Evolutionary conservation across 179 eudicot species (phyloP), one percentile per base, ranked within the genome.

Genomic region (Dionaea muscipula): DNA sequence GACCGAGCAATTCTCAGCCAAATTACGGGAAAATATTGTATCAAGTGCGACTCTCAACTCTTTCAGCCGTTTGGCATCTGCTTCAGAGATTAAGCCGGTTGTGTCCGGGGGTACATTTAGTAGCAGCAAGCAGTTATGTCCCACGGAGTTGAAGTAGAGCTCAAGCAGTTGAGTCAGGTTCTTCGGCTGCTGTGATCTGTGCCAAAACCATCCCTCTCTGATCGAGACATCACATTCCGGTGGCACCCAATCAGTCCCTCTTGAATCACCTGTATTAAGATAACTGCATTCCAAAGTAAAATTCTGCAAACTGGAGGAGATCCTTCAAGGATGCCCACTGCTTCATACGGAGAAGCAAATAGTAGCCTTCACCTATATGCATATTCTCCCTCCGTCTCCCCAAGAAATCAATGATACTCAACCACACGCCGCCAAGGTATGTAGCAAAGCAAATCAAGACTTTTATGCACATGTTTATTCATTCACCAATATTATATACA

Each of bases 181-280:
- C 63, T 89, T 89, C 7, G 95, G 85, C 22, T 67, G 22, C 56
- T 86, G 68, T 0, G 85, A 77, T 73, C 73, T 81, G 53, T 89
- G 95, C 97, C 97, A 89, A 66, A 89, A 89, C 97, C 97, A 89
- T 1, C 95, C 93, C 1, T 69, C 55, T 43, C 94, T 65, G 56
- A 89, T 81, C 0, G 97, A 89, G 7, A 89, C 95, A 49, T 89
- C 97, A 26, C 97, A 89, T 60, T 89, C 97, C 9, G 97, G 71
- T 6, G 97, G 86, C 17, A 89, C 43, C 97, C 95, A 89, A 37
- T 89, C 85, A 0, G 85, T 81, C 39, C 97, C 97, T 63, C 46
- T 69, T 7, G 94, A 71, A 50, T 89, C 97, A 4, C 97, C 97
- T 1, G 75, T 76, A 61, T 47, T 81, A 11, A 89, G 85, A 72